Base-by-base conservation (phyloP, 371 early-diverging fungal genomes). In the Capillidium rhysosporum region DNA sequence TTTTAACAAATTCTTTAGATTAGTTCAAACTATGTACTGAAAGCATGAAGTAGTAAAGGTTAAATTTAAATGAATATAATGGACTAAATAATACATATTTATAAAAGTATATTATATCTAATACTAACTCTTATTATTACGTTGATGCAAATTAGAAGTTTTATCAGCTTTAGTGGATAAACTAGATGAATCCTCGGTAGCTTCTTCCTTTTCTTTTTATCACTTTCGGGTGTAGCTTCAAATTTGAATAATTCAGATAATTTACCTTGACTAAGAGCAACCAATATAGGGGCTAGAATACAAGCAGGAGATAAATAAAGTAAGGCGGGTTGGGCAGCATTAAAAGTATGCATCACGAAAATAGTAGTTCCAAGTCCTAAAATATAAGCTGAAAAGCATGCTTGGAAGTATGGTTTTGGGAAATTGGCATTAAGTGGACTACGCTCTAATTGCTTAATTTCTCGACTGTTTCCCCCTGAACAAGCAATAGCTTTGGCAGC, bases 291-390 rank as follows among this genome's bases (percentile, higher is more conserved):
- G 18, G 96, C 86, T 31, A 93, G 57, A 56, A 86, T 89, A 61
- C 97, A 94, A 2, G 95, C 95, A 2, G 97, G 97, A 0, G 91
- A 89, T 21, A 96, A 79, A 57, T 97, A 97, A 34, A 97, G 72
- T 1, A 97, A 69, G 2, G 98, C 98, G 2, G 98, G 98, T 77
- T 94, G 98, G 8, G 95, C 98, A 4, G 92, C 88, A 64, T 92
- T 75, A 73, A 92, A 94, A n/a, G 80, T 72, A 61, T 95, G 91
- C 92, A 95, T 92, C 34, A 95, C 91, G 21, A 66, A 65, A 55
- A 95, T 84, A 12, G 98, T 95, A 2, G 88, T 84, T 8, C 76
- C 75, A 49, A 97, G 71, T 1, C 95, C 95, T 10, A 79, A 38
- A 21, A 84, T 62, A 59, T 97, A 97, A 23, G 86, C 85, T 20